Conservation (phyloP, 495 filamentous ascomycete genomes). For the Xylaria longipes region DNA sequence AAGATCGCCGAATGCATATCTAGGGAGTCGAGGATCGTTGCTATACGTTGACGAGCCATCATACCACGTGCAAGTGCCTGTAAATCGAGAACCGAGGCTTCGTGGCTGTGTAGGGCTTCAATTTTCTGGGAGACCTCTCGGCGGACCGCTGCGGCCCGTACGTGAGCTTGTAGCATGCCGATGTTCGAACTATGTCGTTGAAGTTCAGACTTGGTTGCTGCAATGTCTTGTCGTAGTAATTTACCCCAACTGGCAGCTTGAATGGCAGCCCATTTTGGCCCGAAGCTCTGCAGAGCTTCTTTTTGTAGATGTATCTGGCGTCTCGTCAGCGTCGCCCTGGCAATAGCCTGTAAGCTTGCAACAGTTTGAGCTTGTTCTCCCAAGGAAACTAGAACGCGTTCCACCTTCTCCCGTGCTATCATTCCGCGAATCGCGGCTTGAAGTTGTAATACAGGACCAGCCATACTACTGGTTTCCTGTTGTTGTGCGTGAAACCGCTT, state of each 20-base stretch:
- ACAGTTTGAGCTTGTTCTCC: slow-evolving; percentile 45
- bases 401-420: slow-evolving; percentile 50
- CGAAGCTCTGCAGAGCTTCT: slow-evolving; percentile 48
- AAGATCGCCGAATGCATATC: slow-evolving; percentile 63
- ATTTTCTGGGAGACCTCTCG: slow-evolving; percentile 53
- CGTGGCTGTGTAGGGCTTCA: slow-evolving; percentile 47
- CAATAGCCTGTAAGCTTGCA: slow-evolving; percentile 57
- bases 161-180: slow-evolving; percentile 43
- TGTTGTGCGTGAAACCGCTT: slow-evolving; percentile 58
- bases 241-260: slow-evolving; percentile 58
- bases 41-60: slow-evolving; percentile 55
- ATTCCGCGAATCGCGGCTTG: slow-evolving; percentile 62
- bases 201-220: slow-evolving; percentile 48
- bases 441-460: slow-evolving; percentile 54
- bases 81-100: slow-evolving; percentile 49
- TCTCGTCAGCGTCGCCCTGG: slow-evolving; percentile 47
- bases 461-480: slow-evolving; percentile 55
- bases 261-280: slow-evolving; percentile 52
- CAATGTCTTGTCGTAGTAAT: slow-evolving; percentile 50
- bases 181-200: slow-evolving; percentile 42
- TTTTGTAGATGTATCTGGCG: slow-evolving; percentile 43
- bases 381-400: slow-evolving; percentile 46
- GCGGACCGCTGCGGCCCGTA: slow-evolving; percentile 56
- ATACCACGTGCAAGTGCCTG: slow-evolving; percentile 60
- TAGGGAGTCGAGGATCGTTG: slow-evolving; percentile 62